Base-by-base conservation (phyloP, 441 rosid species). In the Pelargonium myrrhifolium region DNA sequence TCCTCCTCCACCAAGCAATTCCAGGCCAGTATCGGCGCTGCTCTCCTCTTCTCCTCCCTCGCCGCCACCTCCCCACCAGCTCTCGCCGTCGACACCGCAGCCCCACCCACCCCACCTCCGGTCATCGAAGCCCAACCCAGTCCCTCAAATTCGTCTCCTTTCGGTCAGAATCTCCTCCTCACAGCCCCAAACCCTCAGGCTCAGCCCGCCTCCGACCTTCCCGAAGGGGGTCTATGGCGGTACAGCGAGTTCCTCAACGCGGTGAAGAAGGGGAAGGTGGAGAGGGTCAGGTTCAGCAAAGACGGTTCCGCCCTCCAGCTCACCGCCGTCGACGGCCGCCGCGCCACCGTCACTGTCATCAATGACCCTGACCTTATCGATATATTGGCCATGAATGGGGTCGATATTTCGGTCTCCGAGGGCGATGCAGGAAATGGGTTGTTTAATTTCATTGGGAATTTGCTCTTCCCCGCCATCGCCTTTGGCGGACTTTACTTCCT, bases 161-260 rank as follows among this genome's bases (percentile, higher is more conserved):
- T 90, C 68, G 66, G 76, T 17, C 96, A 93, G 66, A 90, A 82
- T 68, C 83, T 86, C 12, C 80, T 85, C 26, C 71, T 85, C 31
- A 88, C 89, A 1, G 98, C 96, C 14, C 98, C 96, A 3, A 90
- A 82, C 53, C 92, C 96, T 3, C 89, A 86, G 64, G 71, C 86
- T 37, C 81, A 78, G 53, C 67, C 89, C 61, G 24, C 69, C 62
- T 71, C 96, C 1, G 96, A 90, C 72, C 85, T 93, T 61, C 98
- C 96, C 0, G 97, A 93, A 59, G 95, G 97, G 12, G 76, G 74
- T n/a, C 90, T 87, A 67, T 90, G 98, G 97, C 80, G 98, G 6
- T 93, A 90, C 92, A 90, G 93, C 76, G 97, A 90, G 81, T 93
- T 93, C 73, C 75, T 90, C 42, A 93, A 85, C 75, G 95, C 98